phyloP scores from a whole-genome alignment of 2,329 filamentous ascomycete species.

The Scopulariopsis brevicaulis region DNA sequence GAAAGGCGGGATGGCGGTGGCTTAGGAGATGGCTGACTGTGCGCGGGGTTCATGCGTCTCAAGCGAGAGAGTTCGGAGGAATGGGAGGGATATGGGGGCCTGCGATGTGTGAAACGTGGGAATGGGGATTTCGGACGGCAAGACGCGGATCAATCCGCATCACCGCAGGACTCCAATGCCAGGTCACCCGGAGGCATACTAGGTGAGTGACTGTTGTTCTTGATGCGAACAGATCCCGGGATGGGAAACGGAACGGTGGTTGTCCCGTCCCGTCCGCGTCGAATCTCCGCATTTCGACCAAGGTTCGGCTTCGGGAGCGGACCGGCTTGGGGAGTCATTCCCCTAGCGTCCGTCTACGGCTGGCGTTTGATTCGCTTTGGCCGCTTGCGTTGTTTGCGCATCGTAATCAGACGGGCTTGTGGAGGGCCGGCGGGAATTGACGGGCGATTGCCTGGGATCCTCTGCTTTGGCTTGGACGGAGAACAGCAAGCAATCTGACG shows the following conservation, averaged over 20 bases:
- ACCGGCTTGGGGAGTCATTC: not conserved
- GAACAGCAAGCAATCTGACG: not conserved
- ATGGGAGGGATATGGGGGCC: not conserved
- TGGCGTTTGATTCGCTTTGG: not conserved
- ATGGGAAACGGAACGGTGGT: not conserved
- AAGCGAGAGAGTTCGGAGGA: not conserved
- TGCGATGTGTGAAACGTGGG: not conserved
- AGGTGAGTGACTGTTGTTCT: not conserved
- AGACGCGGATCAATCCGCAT: not conserved
- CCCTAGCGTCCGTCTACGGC: not conserved
- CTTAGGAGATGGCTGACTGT: not conserved
- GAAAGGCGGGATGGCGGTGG: not conserved
- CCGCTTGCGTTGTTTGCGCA: not conserved
- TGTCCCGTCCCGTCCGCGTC: not conserved
- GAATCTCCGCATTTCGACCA: not conserved
- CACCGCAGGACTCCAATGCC: not conserved
- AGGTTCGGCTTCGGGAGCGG: not conserved
- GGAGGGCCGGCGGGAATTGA: not conserved
- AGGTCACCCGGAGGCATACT: not conserved
- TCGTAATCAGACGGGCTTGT: not conserved
- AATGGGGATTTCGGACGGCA: not conserved
- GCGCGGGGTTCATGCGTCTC: not conserved
- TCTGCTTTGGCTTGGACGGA: not conserved
- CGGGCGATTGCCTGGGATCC: not conserved
- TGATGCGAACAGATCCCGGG: not conserved